Conservation (phyloP, 805 yeast species). For the Pichia rugopelliculosa region DNA sequence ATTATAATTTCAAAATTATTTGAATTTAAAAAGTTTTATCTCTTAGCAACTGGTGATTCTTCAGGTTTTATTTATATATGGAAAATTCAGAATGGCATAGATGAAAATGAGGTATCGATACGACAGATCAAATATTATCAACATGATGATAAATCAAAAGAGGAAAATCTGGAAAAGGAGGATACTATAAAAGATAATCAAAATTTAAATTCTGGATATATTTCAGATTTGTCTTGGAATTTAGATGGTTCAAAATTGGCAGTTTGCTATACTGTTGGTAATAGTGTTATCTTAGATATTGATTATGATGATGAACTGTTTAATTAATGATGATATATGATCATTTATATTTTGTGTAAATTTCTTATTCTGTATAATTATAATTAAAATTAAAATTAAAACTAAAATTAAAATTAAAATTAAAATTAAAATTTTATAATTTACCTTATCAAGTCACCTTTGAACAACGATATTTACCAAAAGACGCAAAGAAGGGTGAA, state of each 20-base stretch:
- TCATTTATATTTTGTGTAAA: background rate
- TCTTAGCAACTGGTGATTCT: constrained; percentile 58
- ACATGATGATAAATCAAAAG: constrained; percentile 13
- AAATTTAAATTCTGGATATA: constrained; percentile 5
- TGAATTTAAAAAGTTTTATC: constrained; percentile 31
- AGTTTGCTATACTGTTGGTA: constrained; percentile 21
- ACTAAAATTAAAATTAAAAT: no score
- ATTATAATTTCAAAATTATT: constrained; percentile 50
- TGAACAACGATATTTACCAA: constrained; percentile 22
- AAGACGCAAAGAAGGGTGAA: constrained; percentile 34
- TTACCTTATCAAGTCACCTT: constrained; percentile 31
- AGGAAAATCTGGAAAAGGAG: no score
- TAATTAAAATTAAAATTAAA: no score
- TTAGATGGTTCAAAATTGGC: constrained; percentile 19
- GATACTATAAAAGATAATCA: no score
- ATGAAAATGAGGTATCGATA: constrained; percentile 1
- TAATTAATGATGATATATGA: no score
- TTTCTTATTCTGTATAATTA: background rate
- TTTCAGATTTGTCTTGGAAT: constrained; percentile 23
- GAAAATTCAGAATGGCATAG: constrained; percentile 27
- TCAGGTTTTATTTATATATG: constrained; percentile 54
- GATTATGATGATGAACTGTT: background rate
- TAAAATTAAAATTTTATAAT: no score
- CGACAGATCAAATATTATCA: constrained; percentile 20
- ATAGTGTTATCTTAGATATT: constrained; percentile 22